Evolutionary conservation across 2,329 filamentous ascomycete species (phyloP), one percentile per base, ranked within the genome.

Genomic region (Cordyceps tenuipes): DNA sequence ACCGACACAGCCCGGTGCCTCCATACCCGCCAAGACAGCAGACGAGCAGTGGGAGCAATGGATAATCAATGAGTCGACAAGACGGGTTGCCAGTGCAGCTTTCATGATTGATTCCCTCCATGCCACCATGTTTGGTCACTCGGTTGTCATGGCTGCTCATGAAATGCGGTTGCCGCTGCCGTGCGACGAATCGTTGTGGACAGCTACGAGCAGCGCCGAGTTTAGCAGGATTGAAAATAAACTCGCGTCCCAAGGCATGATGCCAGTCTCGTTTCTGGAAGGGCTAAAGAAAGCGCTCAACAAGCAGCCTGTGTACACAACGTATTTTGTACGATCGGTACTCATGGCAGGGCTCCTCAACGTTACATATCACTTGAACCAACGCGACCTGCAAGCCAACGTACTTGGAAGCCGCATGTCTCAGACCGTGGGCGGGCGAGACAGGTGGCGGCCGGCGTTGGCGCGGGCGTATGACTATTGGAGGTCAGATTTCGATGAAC

Each of bases 291-390:
- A 87, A 64, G 97, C 91, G 0, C 78, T 99, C 19, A 93, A 90
- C 65, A 86, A 86, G n/a, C 85, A 93, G 63, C 85, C 84, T 60
- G 92, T 97, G 5, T 85, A 87, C 57, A 97, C 94, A 3, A 97
- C 97, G 71, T 88, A 91, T 0, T 99, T 97, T 69, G 94, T 93
- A 1, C 86, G 94, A 44, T 94, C 89, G 3, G 91, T 96, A 49
- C 79, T 99, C 56, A 97, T 97, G 91, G 89, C 93, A 1, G 94
- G 94, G 0, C 76, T 99, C 31, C 78, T 97, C 26, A 97, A 91
- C 65, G 91, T 97, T 34, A 94, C 89, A 69, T 97, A 91, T 90
- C 93, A 97, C 72, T 93, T 97, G 89, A 94, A 96, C 70, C 92
- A 97, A 71, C 84, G 93, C 68, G 94, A 97, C 71, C 82, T 97